Conservation (phyloP, 495 filamentous ascomycete genomes). For the Collariella sp. region DNA sequence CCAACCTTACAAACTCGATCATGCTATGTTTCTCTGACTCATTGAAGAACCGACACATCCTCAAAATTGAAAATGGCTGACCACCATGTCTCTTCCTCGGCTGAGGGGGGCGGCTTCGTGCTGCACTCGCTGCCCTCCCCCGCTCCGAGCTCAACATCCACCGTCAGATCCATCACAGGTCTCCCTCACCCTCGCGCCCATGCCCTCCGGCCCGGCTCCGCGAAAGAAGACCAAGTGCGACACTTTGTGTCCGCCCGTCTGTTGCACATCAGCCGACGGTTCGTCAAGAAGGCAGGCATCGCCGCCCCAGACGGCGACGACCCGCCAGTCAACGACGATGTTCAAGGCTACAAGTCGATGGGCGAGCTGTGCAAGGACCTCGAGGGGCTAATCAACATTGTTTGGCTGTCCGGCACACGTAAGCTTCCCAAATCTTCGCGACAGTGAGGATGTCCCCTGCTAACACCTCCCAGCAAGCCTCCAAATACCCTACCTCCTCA, state of each 20-base stretch:
- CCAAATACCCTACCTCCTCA: conserved; percentile 76
- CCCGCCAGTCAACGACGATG: conserved; percentile 41
- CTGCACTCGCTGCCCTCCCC: conserved; percentile 46
- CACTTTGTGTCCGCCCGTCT: conserved; percentile 57
- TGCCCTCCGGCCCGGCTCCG: conserved; percentile 59
- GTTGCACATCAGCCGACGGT: conserved; percentile 56
- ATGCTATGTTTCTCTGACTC: conserved; percentile 21
- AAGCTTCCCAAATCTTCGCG: conserved; percentile 24
- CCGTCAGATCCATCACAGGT: conserved; percentile 25
- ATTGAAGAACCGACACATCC: neutral
- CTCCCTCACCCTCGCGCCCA: conserved; percentile 58
- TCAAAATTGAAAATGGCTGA: conserved; percentile 31
- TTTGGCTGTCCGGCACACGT: conserved; percentile 83
- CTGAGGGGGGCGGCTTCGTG: conserved; percentile 29
- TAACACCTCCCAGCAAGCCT: conserved; percentile 50
- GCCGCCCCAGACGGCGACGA: conserved; percentile 33
- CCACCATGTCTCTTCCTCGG: neutral
- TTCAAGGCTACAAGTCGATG: conserved; percentile 60
- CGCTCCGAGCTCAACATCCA: conserved; percentile 45
- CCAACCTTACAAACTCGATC: neutral
- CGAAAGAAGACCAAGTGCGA: conserved; percentile 69
- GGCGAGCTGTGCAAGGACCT: conserved; percentile 61
- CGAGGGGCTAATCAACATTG: conserved; percentile 59
- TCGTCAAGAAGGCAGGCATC: conserved; percentile 60
- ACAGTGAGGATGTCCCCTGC: neutral